Percentiles rank a stretch among this genome's conserved stretches.
Conservation (phyloP, 202 grass and related monocot species). For the Digitaria exilis region DNA sequence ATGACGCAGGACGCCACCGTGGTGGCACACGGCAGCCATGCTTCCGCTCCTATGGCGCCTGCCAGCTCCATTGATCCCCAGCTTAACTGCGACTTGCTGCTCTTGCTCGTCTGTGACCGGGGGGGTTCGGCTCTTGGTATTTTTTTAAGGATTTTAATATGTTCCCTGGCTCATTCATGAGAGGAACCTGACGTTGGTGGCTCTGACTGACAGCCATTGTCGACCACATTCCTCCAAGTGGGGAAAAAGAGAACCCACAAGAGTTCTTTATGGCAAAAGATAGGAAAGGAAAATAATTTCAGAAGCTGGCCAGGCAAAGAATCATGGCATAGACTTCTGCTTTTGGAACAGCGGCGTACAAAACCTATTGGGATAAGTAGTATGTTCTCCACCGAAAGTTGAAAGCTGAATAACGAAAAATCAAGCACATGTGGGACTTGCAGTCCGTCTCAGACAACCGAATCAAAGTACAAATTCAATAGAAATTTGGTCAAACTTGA, state of each 20-base stretch:
- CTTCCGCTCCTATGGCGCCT: not conserved
- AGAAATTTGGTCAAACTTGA: too few species aligned
- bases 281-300: not conserved
- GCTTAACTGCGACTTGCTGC: too few species aligned
- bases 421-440: too few species aligned
- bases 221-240: conserved; percentile 33
- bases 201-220: conserved; percentile 41
- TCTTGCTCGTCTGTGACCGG: not conserved
- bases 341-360: not conserved
- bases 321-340: conserved; percentile 3
- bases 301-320: not conserved
- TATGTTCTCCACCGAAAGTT: too few species aligned
- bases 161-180: not conserved
- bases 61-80: conserved; percentile 23
- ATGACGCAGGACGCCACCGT: conserved; percentile 22
- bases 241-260: not conserved
- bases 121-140: not conserved
- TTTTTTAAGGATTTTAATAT: not conserved
- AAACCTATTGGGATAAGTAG: too few species aligned
- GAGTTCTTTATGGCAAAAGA: not conserved
- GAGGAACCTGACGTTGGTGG: not conserved
- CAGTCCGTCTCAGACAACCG: too few species aligned
- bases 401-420: too few species aligned
- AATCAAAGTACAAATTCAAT: too few species aligned
- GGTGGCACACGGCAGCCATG: conserved; percentile 32